Base-by-base conservation (phyloP, 768 basidiomycete genomes). In the Amanita thiersii region DNA sequence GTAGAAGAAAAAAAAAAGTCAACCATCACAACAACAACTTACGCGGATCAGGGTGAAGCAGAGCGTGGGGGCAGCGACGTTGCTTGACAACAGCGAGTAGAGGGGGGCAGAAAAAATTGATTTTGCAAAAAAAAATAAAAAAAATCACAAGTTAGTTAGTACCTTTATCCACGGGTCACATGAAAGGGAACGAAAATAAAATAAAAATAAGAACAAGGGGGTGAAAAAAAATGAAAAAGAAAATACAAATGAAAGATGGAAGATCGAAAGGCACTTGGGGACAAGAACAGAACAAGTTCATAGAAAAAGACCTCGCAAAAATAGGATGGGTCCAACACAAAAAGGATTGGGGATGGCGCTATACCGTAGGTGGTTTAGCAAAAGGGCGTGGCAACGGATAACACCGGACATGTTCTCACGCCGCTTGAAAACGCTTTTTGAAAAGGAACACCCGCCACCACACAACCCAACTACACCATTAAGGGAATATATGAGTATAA, bases 41-140 rank as follows among this genome's bases (percentile, higher is more conserved):
- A 93, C 91, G 57, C 85, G 83, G 57, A 98, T 93, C 45, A 99
- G 69, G 14, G 92, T 88, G 59, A 96, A 98, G 66, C 96, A 97
- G 8, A 98, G 70, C 2, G 94, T 96, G 7, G 94, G 93, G 12
- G 96, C 96, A 3, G 96, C 94, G 14, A 99, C 96, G 56, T 99
- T 98, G 61, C 89, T 87, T 40, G 32, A 41, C 25, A 47, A 43
- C 39, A 26, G 18, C 39, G 47, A 38, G 31, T 34, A 45, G 36
- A 48, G 49, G 41, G 43, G 50, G 43, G 25, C 11, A 30, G 21
- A 7, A 24, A 42, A 24, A 18, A 14, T 26, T n/a, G 1, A 26
- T 28, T 31, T 9, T 28, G 39, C 33, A 9, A 21, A 15, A 23
- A 24, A 17, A 41, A 36, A 24, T 30, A 21, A 39, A 37, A 52